These are phyloP conservation scores for Danielozyma ontarioensis DNA, from an alignment of 805 yeast genomes.

Conservation along the genomic window DNA sequence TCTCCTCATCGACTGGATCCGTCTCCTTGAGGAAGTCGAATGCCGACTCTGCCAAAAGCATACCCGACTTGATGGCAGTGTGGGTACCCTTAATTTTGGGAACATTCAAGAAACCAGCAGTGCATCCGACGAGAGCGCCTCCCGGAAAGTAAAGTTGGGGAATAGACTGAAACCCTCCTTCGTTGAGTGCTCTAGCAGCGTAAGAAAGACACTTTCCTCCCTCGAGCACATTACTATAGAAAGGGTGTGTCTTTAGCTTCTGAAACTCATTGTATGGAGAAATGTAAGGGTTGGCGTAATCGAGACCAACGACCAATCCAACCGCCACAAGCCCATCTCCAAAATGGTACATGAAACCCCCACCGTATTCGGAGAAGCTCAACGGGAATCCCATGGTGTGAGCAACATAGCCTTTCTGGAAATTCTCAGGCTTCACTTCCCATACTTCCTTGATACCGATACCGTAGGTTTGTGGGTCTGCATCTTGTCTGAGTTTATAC, in stretches of 20 bases:
- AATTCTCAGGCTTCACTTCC: conserved; percentile 84
- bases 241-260: conserved; percentile 88
- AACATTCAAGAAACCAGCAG: conserved; percentile 96
- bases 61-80: conserved; percentile 94
- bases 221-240: conserved; percentile 62
- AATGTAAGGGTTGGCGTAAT: conserved; percentile 89
- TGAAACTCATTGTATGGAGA: conserved; percentile 97
- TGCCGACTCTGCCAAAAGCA: conserved; percentile 87
- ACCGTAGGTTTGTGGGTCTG: conserved; percentile 86
- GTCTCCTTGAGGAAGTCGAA: conserved; percentile 42
- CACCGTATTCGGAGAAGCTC: conserved; percentile 74
- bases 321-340: conserved; percentile 89
- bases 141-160: conserved; percentile 94
- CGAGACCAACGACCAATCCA: conserved; percentile 93
- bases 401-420: conserved; percentile 71
- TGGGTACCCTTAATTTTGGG: conserved; percentile 98
- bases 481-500: conserved; percentile 60
- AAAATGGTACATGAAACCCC: conserved; percentile 96
- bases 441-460: conserved; percentile 95
- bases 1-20: conserved; percentile 39
- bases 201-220: conserved; percentile 93
- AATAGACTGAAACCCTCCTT: conserved; percentile 93
- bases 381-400: conserved; percentile 92
- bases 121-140: conserved; percentile 89
- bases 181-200: conserved; percentile 94